Evolutionary conservation across 2,329 filamentous ascomycete species (phyloP), one percentile per base, ranked within the genome.

Genomic region (Ploettnerulaceae sp.): DNA sequence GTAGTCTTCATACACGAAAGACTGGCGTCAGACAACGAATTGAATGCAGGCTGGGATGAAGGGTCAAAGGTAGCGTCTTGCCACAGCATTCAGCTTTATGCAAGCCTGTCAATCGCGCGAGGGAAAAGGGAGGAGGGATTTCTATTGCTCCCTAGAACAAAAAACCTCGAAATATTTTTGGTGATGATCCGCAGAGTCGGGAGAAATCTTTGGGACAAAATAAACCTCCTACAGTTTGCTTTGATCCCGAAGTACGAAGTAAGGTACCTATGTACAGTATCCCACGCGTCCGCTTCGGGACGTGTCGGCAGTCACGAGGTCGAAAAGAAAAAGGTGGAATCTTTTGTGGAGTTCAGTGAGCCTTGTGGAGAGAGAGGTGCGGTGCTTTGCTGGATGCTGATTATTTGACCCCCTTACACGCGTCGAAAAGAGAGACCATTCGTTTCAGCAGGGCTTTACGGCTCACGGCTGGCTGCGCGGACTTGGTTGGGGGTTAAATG

Each of bases 391-490:
- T 51, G 43, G 26, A 36, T 26, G 25, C 9, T 52, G 46, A 51
- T 51, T 51, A 47, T 43, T 38, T n/a, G n/a, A n/a, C n/a, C n/a
- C 31, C 7, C 32, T 25, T 49, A 52, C 48, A 52, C 48, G 48
- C 52, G 46, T 54, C 52, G 36, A 33, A 37, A 38, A 38, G n/a
- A n/a, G n/a, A 24, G 31, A 21, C 32, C 46, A 32, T 15, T 42
- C 39, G 51, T 54, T 54, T 52, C 52, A 54, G 48, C 43, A 51
- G 45, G n/a, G n/a, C n/a, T n/a, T n/a, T n/a, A n/a, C n/a, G 33
- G 21, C 34, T 37, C 28, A 25, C 36, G 36, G 36, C 36, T 38
- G 36, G 14, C 38, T 31, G 33, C 28, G n/a, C n/a, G n/a, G n/a
- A 25, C 11, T 18, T 24, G 17, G 25, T 39, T 32, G 14, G 9